Base-by-base conservation (phyloP, 2,329 filamentous ascomycete genomes). In the Clonostachys byssicola region DNA sequence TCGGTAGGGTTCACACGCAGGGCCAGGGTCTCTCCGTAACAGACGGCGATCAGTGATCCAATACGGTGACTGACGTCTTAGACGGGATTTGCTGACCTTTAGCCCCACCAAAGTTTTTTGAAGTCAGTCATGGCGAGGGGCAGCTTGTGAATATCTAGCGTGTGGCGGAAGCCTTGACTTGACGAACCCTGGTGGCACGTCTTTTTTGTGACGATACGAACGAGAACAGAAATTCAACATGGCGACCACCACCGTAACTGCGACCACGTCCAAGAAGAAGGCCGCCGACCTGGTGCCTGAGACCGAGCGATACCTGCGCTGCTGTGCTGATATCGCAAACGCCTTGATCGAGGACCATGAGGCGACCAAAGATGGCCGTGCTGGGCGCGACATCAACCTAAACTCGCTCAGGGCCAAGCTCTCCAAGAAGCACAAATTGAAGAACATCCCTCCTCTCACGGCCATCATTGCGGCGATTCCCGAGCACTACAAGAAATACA, bases 401-500 rank as follows among this genome's bases (percentile, higher is more conserved):
- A 99, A 99, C 68, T 78, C 83, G 49, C 70, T 99, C 55, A 85
- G 94, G 42, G 85, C 89, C 47, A 92, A 92, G 62, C 83, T 96
- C 52, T 82, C 94, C 42, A 95, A 94, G 72, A 97, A 96, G 72
- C 91, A 97, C 72, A 88, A 85, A 64, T 75, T 99, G 51, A 86
- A 83, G 65, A 90, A 83, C 51, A 89, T 95, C 56, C 94, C 94
- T 34, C 90, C 95, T 23, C 74, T 99, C 54, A 97, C 92, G 9
- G 92, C 94, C 50, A 99, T 99, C 62, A 97, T 99, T 62, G 90
- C 94, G 47, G 94, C 94, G 10, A 92, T 99, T 35, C 95, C 95
- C n/a, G 94, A 99, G 65, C 92, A 97, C 66, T 96, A 97, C 73
- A 99, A 97, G 76, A 99, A 97, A 73, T 97, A 97, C 61, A 96